Evolutionary conservation across 1,139 yeast species (phyloP).

Genomic region (Protomyces inundatus): DNA sequence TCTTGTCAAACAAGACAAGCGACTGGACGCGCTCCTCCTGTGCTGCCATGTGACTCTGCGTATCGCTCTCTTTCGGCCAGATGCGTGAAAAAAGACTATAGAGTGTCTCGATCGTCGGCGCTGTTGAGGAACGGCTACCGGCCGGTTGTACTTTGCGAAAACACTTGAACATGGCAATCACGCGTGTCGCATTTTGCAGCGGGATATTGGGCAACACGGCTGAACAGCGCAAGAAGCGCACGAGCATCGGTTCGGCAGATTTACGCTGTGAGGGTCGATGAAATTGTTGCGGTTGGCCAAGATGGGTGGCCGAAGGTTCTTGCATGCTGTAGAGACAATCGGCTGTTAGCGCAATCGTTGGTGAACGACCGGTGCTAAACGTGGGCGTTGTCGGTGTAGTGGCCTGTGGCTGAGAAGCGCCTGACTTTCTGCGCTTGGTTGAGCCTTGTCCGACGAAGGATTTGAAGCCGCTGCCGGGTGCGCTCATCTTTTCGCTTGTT

Average conservation of each 20-base stretch:
- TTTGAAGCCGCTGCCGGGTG: neutral
- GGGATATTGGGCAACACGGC: slow-evolving; percentile 9
- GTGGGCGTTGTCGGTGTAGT: too few species aligned
- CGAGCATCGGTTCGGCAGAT: slow-evolving; percentile 1
- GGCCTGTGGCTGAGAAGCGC: neutral
- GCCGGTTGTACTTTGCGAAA: slow-evolving; percentile 8
- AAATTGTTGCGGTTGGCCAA: neutral
- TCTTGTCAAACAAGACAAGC: slow-evolving; percentile 8
- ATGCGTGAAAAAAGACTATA: slow-evolving; percentile 8
- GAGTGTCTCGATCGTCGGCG: slow-evolving; percentile 17
- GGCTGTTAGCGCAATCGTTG: slow-evolving; percentile 5
- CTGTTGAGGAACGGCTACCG: neutral
- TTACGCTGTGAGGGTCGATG: neutral
- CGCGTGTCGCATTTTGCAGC: slow-evolving; percentile 16
- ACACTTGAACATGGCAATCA: slow-evolving; percentile 25
- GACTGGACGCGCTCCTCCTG: neutral
- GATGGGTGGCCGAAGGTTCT: neutral
- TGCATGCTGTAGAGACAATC: slow-evolving; percentile 19
- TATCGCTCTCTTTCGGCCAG: slow-evolving; percentile 11
- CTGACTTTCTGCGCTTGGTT: neutral
- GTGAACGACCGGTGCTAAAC: neutral
- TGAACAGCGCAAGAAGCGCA: slow-evolving; percentile 8
- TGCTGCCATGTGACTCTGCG: neutral
- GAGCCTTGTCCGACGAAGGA: neutral
- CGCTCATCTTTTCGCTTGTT: too few species aligned